phyloP scores from a whole-genome alignment of 1,139 yeast species.

The Zygoascus meyerae region DNA sequence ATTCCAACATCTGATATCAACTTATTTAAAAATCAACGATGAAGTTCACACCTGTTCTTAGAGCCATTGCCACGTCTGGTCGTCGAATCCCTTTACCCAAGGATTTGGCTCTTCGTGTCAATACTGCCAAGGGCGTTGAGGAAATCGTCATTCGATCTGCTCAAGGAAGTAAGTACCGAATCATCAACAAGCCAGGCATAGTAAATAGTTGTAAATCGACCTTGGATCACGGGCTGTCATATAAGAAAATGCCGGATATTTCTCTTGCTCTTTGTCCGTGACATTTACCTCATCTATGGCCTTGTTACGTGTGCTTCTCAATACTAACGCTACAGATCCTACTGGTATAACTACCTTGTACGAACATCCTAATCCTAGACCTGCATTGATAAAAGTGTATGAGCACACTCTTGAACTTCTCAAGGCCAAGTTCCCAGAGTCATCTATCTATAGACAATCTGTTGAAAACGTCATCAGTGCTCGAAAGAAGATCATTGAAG shows the following conservation, averaged over 20 bases:
- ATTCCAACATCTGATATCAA: slow-evolving; percentile 4
- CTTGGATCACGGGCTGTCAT: no score
- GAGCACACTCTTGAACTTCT: slow-evolving; percentile 60
- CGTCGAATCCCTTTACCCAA: slow-evolving; percentile 11
- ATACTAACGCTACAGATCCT: slow-evolving; percentile 31
- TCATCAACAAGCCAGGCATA: not conserved
- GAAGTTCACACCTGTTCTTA: slow-evolving; percentile 38
- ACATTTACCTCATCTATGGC: no score
- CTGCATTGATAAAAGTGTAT: slow-evolving; percentile 67
- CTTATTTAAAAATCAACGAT: slow-evolving; percentile 22
- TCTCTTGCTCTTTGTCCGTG: no score
- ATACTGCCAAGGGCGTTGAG: slow-evolving; percentile 19
- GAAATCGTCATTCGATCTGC: slow-evolving; percentile 63
- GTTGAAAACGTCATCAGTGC: slow-evolving; percentile 67
- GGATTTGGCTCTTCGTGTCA: slow-evolving; percentile 14
- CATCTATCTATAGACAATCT: slow-evolving; percentile 70
- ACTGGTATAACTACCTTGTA: slow-evolving; percentile 76
- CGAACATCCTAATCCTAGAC: slow-evolving; percentile 82
- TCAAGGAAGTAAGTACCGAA: slow-evolving; percentile 41
- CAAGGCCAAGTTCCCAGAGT: slow-evolving; percentile 56
- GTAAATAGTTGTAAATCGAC: no score
- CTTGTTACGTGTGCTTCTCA: not conserved
- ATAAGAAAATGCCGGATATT: no score
- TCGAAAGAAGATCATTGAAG: slow-evolving; percentile 62
- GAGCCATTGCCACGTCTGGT: slow-evolving; percentile 34